These are phyloP conservation scores for Leucaena leucocephala DNA, from an alignment of 306 rosid genomes.

Conservation along the genomic window DNA sequence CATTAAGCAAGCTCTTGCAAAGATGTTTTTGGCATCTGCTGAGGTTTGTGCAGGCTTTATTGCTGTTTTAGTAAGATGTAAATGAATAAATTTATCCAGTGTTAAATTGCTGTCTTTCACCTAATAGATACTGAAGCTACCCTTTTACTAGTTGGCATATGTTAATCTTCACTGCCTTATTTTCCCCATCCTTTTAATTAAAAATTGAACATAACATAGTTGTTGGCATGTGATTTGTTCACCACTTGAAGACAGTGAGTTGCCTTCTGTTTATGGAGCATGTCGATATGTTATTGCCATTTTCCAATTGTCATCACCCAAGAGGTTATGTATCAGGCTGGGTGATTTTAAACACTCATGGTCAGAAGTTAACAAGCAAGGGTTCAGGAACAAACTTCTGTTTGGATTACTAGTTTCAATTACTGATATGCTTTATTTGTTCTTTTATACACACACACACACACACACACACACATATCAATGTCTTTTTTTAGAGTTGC, in stretches of 20 bases:
- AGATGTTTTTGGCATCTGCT: constrained; percentile 95
- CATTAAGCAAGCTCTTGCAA: constrained; percentile 88
- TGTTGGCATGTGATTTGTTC: constrained; percentile 14
- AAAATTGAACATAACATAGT: background rate
- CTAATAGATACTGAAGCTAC: constrained; percentile 16
- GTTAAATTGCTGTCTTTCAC: constrained; percentile 1
- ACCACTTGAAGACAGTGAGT: background rate
- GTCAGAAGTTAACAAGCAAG: background rate
- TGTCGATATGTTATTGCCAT: constrained; percentile 26
- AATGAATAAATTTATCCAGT: background rate
- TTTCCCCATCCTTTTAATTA: background rate
- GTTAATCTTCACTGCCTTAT: background rate
- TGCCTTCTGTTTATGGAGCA: constrained; percentile 9
- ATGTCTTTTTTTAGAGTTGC: background rate
- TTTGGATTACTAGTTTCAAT: background rate
- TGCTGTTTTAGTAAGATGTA: constrained; percentile 29
- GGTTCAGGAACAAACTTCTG: constrained; percentile 23
- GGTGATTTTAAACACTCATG: constrained; percentile 27
- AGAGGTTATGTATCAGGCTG: constrained; percentile 22
- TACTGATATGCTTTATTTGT: background rate
- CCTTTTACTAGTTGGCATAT: constrained; percentile 4
- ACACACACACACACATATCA: background rate
- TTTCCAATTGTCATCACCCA: constrained; percentile 5
- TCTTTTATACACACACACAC: no score
- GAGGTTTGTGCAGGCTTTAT: constrained; percentile 69